A percentile compares a stretch with the other conserved stretches of the same genome.
phyloP scores from a whole-genome alignment of 2,329 filamentous ascomycete species.

The Penicillium sp. region DNA sequence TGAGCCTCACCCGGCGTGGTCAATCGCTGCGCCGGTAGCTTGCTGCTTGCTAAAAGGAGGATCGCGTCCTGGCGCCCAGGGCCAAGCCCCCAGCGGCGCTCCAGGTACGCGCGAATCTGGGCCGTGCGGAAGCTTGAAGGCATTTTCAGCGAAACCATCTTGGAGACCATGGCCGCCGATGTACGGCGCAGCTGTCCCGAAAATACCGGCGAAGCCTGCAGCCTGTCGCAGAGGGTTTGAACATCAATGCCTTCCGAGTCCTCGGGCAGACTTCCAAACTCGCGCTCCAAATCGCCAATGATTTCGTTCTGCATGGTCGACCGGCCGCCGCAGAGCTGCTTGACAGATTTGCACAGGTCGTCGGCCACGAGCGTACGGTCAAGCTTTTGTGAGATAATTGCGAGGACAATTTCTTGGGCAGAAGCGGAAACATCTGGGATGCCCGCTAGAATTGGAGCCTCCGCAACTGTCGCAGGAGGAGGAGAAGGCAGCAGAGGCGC shows the following conservation, averaged over 20 bases:
- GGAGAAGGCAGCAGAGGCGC: not conserved
- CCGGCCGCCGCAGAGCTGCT: conserved; percentile 17
- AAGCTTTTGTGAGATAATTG: not conserved
- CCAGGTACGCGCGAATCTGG: not conserved
- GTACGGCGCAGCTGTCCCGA: not conserved
- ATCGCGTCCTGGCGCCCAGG: not conserved
- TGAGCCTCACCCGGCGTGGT: not conserved
- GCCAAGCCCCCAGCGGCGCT: not conserved
- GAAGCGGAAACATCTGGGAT: conserved; percentile 16
- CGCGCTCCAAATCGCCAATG: conserved; percentile 35
- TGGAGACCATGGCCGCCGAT: not conserved
- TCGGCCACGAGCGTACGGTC: not conserved
- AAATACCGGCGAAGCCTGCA: not conserved
- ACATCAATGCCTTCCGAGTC: conserved; percentile 2
- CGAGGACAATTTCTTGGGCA: conserved; percentile 12
- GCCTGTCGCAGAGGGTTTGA: not conserved
- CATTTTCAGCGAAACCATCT: not conserved
- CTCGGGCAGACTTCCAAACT: conserved; percentile 36
- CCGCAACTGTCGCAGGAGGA: not conserved
- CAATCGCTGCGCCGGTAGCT: not conserved
- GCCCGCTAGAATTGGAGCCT: not conserved
- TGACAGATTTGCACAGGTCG: conserved; percentile 2
- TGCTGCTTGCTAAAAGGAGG: not conserved
- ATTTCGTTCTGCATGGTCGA: conserved; percentile 42
- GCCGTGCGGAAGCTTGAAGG: not conserved